Conservation (phyloP, 2,329 filamentous ascomycete species). For the Aspergillus carbonarius region DNA sequence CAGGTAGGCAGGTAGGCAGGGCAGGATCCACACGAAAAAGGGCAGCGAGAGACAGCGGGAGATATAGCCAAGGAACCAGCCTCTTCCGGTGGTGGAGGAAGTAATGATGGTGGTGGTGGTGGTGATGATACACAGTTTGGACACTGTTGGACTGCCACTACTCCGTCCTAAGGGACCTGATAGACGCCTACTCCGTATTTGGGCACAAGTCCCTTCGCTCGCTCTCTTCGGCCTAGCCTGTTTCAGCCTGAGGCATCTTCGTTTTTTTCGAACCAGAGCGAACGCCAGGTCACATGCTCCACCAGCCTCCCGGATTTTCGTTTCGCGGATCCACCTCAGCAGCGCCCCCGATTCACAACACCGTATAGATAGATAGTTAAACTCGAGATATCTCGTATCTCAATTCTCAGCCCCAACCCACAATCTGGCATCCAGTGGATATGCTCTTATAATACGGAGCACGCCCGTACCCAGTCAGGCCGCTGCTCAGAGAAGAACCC, state of each 20-base stretch:
- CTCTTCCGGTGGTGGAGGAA: neutral
- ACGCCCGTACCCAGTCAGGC: neutral
- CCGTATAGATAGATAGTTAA: neutral
- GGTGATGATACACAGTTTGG: neutral
- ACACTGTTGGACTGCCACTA: neutral
- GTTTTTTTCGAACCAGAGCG: neutral
- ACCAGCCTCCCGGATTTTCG: constrained; percentile 16
- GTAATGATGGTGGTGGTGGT: constrained; percentile 1
- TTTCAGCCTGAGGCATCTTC: constrained; percentile 12
- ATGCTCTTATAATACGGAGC: neutral
- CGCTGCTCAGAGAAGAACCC: too few relatives aligned
- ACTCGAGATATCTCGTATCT: neutral
- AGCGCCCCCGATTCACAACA: neutral
- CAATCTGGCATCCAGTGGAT: too few relatives aligned
- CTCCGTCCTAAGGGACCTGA: too few relatives aligned
- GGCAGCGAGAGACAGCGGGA: neutral
- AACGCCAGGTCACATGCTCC: constrained; percentile 10
- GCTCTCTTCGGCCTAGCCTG: neutral
- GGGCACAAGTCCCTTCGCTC: neutral
- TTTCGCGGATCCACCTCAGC: neutral
- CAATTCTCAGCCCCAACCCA: neutral
- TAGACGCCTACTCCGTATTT: neutral
- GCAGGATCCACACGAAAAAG: neutral
- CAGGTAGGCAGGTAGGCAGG: neutral
- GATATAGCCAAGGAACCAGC: constrained; percentile 3